Percentiles rank a stretch among this genome's conserved stretches.
phyloP scores from a whole-genome alignment of 1,284 basidiomycete species.

The Moesziomyces parantarcticus region DNA sequence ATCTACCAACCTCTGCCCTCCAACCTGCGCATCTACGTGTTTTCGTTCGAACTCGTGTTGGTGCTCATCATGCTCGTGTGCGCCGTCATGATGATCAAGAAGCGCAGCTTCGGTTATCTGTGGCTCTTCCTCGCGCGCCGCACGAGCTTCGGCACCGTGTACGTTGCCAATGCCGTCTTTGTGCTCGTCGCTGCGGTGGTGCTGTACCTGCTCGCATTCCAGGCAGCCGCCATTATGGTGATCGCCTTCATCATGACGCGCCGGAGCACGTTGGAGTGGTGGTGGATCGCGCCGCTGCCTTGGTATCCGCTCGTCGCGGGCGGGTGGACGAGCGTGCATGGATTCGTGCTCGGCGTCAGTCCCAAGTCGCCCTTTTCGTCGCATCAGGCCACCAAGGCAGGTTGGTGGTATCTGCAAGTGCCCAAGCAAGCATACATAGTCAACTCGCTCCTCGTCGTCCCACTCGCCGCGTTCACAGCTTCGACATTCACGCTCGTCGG shows the following conservation, averaged over 20 bases:
- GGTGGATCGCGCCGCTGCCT: conserved; percentile 34
- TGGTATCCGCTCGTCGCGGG: conserved; percentile 17
- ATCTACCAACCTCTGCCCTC: neutral
- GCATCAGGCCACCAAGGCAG: neutral
- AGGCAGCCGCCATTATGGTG: neutral
- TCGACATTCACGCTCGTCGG: conserved; percentile 4
- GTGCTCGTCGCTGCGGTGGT: conserved; percentile 11
- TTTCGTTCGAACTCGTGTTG: conserved; percentile 18
- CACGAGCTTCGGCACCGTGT: conserved; percentile 12
- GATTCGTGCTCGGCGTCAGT: conserved; percentile 18
- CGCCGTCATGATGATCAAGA: conserved; percentile 26
- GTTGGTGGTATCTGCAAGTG: conserved; percentile 14
- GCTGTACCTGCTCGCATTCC: conserved; percentile 17
- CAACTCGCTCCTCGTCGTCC: conserved; percentile 16
- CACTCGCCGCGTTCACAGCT: conserved; percentile 3
- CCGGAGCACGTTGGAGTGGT: conserved; percentile 11
- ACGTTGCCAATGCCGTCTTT: conserved; percentile 33
- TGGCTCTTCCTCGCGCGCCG: conserved; percentile 26
- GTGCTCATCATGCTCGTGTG: conserved; percentile 19
- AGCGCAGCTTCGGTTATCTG: conserved; percentile 14
- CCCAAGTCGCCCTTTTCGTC: conserved; percentile 11
- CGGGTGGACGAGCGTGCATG: conserved; percentile 25
- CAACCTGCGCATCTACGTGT: conserved; percentile 7
- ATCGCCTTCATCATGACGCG: neutral
- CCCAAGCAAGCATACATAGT: neutral